Percentiles rank a stretch among this genome's conserved stretches.
phyloP scores from a whole-genome alignment of 78 protist species.

The Parvularia atlantis region DNA sequence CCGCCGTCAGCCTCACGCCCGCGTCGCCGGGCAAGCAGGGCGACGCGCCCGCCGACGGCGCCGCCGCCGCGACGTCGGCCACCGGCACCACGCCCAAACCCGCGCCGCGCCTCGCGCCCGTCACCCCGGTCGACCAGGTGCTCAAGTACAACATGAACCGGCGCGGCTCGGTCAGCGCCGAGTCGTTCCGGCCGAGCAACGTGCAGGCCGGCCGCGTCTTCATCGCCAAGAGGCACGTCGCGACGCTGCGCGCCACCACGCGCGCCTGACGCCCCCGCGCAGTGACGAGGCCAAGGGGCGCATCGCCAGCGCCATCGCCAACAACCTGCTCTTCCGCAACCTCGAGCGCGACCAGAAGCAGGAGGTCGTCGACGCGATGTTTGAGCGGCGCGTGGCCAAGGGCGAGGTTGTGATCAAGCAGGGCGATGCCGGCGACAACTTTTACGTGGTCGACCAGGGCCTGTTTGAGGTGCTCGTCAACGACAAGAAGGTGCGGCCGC shows the following conservation, averaged over 20 bases:
- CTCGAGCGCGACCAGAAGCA: conserved; percentile 43
- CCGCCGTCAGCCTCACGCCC: no score
- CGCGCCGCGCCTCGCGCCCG: no score
- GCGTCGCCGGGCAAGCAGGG: no score
- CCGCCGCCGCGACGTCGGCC: no score
- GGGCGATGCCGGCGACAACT: conserved; percentile 82
- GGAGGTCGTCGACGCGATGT: conserved; percentile 48
- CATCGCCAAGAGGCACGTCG: not conserved
- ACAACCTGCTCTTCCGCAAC: conserved; percentile 41
- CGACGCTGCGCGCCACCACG: not conserved
- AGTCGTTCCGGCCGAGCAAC: not conserved
- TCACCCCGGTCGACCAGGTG: not conserved
- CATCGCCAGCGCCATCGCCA: not conserved
- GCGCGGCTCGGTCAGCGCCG: not conserved
- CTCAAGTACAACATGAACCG: not conserved
- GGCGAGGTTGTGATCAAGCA: conserved; percentile 46
- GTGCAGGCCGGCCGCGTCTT: not conserved
- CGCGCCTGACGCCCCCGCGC: no score
- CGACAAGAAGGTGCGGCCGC: conserved; percentile 14
- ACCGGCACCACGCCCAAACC: no score
- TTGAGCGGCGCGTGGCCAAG: conserved; percentile 23
- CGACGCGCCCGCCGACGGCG: no score
- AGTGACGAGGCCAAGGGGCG: not conserved
- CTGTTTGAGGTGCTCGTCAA: conserved; percentile 39
- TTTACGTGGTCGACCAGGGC: conserved; percentile 66